Evolutionary conservation across 352 stramenopile genomes (phyloP).

Genomic region (Pythium myriotylum): DNA sequence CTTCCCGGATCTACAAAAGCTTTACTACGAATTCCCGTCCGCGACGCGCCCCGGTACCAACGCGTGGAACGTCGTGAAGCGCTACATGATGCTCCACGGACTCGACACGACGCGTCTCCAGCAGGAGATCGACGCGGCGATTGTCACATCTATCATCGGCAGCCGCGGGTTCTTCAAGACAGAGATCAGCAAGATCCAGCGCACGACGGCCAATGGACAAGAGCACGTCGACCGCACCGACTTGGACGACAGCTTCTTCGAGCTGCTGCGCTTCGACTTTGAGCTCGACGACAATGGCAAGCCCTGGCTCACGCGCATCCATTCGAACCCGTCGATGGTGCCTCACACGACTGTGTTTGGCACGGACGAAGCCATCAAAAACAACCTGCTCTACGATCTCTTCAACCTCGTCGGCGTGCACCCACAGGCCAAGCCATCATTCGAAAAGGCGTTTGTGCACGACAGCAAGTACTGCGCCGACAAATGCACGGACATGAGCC

Average conservation of each 20-base stretch:
- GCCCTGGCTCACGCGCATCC: slow-evolving; percentile 93
- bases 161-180: slow-evolving; percentile 56
- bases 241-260: slow-evolving; percentile 87
- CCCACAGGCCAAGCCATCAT: slow-evolving; percentile 55
- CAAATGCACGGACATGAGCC: slow-evolving; percentile 66
- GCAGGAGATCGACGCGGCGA: slow-evolving; percentile 64
- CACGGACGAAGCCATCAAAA: slow-evolving; percentile 74
- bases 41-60: slow-evolving; percentile 54
- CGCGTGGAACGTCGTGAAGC: slow-evolving; percentile 67
- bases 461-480: slow-evolving; percentile 52
- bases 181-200: slow-evolving; percentile 51
- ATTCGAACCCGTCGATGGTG: slow-evolving; percentile 65
- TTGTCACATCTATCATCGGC: slow-evolving; percentile 64
- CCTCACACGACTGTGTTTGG: slow-evolving; percentile 51
- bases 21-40: slow-evolving; percentile 72
- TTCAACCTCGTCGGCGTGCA: slow-evolving; percentile 72
- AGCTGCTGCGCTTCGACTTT: slow-evolving; percentile 96
- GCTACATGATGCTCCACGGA: slow-evolving; percentile 55
- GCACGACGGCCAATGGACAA: slow-evolving; percentile 5
- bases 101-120: slow-evolving; percentile 68
- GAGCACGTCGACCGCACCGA: slow-evolving; percentile 39
- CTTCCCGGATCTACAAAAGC: slow-evolving; percentile 57
- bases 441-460: slow-evolving; percentile 63
- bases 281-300: slow-evolving; percentile 94
- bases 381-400: slow-evolving; percentile 60